Conservation (phyloP, 2,329 filamentous ascomycete species). For the Diaporthe nobilis region DNA sequence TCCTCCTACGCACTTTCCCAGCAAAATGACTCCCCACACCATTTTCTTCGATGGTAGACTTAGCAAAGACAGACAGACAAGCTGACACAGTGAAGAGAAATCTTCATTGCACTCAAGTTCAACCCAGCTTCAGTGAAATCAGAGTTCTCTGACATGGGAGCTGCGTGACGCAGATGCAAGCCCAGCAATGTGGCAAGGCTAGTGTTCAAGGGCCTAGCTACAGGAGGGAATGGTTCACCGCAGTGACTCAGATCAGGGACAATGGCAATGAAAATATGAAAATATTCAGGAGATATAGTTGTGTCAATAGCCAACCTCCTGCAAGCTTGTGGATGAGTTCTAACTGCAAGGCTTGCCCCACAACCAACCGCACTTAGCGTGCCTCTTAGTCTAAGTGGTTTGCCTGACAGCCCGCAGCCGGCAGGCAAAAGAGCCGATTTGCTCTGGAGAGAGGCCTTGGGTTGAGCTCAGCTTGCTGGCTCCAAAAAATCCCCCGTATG, state of each 20-base stretch:
- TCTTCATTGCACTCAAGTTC: not conserved
- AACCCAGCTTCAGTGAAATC: not conserved
- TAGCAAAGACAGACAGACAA: not conserved
- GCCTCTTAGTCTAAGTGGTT: not conserved
- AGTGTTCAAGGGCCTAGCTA: not conserved
- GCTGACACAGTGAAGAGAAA: too few species aligned
- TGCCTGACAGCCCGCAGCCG: not conserved
- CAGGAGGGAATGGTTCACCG: not conserved
- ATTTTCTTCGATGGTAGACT: not conserved
- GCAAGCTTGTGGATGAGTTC: not conserved
- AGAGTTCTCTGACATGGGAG: not conserved
- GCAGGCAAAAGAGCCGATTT: constrained; percentile 33
- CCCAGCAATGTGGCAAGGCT: not conserved
- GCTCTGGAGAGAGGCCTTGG: constrained; percentile 11
- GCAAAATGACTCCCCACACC: not conserved
- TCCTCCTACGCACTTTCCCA: not conserved
- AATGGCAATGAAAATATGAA: not conserved
- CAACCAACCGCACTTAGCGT: not conserved
- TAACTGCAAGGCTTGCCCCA: not conserved
- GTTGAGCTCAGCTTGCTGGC: constrained; percentile 35
- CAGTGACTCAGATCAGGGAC: not conserved
- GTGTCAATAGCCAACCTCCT: not conserved
- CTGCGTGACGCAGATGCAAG: not conserved
- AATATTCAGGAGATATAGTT: not conserved
- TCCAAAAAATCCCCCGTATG: constrained; percentile 35